These are phyloP conservation scores for Zanthoxylum bungeanum DNA, from an alignment of 345 rosid genomes.

Conservation along the genomic window DNA sequence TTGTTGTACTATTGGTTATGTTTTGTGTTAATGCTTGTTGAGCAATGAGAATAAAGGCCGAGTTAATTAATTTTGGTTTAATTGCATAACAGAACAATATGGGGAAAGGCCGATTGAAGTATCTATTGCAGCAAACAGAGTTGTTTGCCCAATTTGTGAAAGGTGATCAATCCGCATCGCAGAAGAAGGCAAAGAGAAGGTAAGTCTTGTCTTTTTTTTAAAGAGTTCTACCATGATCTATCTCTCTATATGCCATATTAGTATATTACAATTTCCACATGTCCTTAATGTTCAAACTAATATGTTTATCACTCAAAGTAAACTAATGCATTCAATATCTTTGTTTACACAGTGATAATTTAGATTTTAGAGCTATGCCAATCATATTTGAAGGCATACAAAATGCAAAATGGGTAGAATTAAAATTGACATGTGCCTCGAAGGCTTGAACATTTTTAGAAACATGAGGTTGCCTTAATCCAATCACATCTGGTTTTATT, in stretches of 20 bases:
- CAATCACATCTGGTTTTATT: background rate
- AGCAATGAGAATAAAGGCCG: too few relatives aligned
- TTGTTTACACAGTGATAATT: background rate
- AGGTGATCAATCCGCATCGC: too few relatives aligned
- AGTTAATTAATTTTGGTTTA: too few relatives aligned
- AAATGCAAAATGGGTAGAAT: background rate
- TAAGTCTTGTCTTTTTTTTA: slow-evolving; percentile 22
- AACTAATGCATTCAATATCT: background rate
- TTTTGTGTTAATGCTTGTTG: too few relatives aligned
- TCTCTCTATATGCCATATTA: background rate
- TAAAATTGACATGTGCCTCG: background rate
- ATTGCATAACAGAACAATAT: too few relatives aligned
- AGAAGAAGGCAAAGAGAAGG: slow-evolving; percentile 86
- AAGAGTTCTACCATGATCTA: background rate
- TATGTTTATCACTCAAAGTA: background rate
- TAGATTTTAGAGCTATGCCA: background rate
- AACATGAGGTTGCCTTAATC: background rate
- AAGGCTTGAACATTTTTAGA: background rate
- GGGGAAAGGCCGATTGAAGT: too few relatives aligned
- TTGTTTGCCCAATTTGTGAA: too few relatives aligned
- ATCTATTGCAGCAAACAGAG: too few relatives aligned
- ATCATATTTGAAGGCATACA: too few relatives aligned
- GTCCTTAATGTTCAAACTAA: too few relatives aligned
- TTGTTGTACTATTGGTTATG: too few relatives aligned
- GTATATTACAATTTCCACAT: too few relatives aligned